Percentiles rank a stretch among this genome's conserved stretches.
Evolutionary conservation across 2,329 filamentous ascomycete species (phyloP).

Genomic region (Calonectria ilicicola): DNA sequence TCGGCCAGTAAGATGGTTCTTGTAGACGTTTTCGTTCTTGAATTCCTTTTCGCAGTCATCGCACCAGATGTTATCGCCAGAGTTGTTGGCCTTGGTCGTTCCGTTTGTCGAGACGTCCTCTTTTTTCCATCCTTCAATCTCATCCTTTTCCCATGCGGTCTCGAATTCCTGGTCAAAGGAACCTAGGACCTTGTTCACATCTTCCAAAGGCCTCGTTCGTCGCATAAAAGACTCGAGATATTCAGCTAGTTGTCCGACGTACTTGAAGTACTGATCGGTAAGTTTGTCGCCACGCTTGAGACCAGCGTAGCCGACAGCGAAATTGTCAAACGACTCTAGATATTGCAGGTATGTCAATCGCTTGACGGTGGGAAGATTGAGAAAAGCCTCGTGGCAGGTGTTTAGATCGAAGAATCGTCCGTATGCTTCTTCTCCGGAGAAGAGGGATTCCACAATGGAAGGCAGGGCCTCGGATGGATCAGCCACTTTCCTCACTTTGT

Average conservation of each 20-base stretch:
- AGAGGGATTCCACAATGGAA: conserved; percentile 87
- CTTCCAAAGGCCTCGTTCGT: conserved; percentile 85
- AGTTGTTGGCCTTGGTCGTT: conserved; percentile 45
- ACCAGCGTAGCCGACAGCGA: conserved; percentile 78
- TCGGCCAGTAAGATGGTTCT: conserved; percentile 87
- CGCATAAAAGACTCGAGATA: conserved; percentile 93
- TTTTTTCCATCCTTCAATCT: conserved; percentile 82
- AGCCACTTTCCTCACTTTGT: conserved; percentile 76
- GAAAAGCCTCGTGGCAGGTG: conserved; percentile 84
- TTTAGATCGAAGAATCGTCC: conserved; percentile 94
- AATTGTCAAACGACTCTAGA: conserved; percentile 89
- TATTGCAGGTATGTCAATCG: conserved; percentile 92
- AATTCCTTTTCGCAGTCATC: conserved; percentile 94
- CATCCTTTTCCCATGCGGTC: conserved; percentile 82
- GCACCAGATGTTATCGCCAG: conserved; percentile 83
- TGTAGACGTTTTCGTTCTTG: conserved; percentile 95
- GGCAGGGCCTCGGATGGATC: conserved; percentile 73
- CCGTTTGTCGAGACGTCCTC: conserved; percentile 58
- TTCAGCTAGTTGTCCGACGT: conserved; percentile 81
- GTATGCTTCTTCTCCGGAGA: conserved; percentile 94
- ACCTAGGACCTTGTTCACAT: conserved; percentile 81
- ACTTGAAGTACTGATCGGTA: conserved; percentile 92
- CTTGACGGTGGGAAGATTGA: conserved; percentile 90
- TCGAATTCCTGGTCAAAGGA: conserved; percentile 88
- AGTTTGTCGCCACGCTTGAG: conserved; percentile 87